Evolutionary conservation across 2,329 filamentous ascomycete genomes (phyloP).

Genomic region (Botrytis medusae): DNA sequence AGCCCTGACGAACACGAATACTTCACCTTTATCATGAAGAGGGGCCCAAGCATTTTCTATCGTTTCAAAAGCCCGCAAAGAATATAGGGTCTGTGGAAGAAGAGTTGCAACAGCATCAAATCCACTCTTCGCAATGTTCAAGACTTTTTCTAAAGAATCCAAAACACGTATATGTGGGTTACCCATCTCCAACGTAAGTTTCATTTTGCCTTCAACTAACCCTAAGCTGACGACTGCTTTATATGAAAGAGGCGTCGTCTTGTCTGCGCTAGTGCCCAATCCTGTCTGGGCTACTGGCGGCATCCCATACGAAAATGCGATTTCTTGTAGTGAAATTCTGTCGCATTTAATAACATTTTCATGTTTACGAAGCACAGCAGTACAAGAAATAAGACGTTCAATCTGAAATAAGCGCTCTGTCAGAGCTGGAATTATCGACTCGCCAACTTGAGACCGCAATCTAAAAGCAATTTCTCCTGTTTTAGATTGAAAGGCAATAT

Average conservation of each 20-base stretch:
- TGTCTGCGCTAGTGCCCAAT: slow-evolving; percentile 27
- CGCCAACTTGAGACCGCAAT: slow-evolving; percentile 37
- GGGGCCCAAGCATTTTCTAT: slow-evolving; percentile 56
- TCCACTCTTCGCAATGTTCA: slow-evolving; percentile 51
- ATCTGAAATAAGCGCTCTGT: slow-evolving; percentile 52
- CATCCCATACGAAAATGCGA: slow-evolving; percentile 67
- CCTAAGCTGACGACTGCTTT: slow-evolving; percentile 59
- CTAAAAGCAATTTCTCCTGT: slow-evolving; percentile 38
- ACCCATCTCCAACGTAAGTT: slow-evolving; percentile 57
- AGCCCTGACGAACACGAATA: slow-evolving; percentile 54
- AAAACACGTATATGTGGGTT: slow-evolving; percentile 68
- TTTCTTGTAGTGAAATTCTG: slow-evolving; percentile 58
- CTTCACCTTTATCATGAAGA: slow-evolving; percentile 45
- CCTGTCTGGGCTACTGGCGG: slow-evolving; percentile 27
- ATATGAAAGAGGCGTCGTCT: slow-evolving; percentile 41
- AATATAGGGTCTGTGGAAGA: slow-evolving; percentile 60
- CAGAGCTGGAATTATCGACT: slow-evolving; percentile 35
- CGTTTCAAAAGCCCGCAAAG: slow-evolving; percentile 60
- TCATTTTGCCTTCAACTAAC: slow-evolving; percentile 48
- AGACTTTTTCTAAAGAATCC: slow-evolving; percentile 57
- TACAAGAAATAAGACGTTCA: slow-evolving; percentile 68
- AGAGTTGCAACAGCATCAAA: slow-evolving; percentile 55
- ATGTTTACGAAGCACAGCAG: slow-evolving; percentile 62
- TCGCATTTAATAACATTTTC: slow-evolving; percentile 56
- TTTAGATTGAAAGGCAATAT: slow-evolving; percentile 38